Percentiles rank a stretch among this genome's conserved stretches.
phyloP scores from a whole-genome alignment of 2,329 filamentous ascomycete genomes.

The Aspergillus jensenii region DNA sequence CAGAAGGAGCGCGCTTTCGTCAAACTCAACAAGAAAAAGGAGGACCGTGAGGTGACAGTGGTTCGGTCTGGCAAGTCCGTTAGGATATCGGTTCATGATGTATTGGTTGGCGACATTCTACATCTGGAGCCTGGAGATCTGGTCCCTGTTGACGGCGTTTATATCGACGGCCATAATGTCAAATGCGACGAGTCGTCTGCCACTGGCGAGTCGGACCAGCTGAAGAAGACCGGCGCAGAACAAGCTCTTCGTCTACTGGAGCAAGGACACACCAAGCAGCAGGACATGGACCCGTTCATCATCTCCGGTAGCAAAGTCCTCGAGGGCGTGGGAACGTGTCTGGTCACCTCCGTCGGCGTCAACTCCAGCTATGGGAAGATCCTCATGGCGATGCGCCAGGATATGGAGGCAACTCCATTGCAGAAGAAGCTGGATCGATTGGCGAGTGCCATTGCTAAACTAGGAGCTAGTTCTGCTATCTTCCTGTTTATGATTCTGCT shows the following conservation, averaged over 20 bases:
- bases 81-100: slow-evolving; percentile 68
- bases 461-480: slow-evolving; percentile 63
- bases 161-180: slow-evolving; percentile 65
- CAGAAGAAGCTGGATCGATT: slow-evolving; percentile 72
- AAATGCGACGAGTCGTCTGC: slow-evolving; percentile 74
- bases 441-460: slow-evolving; percentile 72
- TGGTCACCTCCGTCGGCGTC: slow-evolving; percentile 71
- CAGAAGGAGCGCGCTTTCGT: slow-evolving; percentile 80
- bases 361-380: slow-evolving; percentile 73
- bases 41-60: slow-evolving; percentile 71
- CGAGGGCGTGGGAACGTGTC: slow-evolving; percentile 73
- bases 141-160: slow-evolving; percentile 70
- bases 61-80: slow-evolving; percentile 69
- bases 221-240: slow-evolving; percentile 65
- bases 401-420: slow-evolving; percentile 71
- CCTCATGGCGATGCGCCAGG: slow-evolving; percentile 71
- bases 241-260: slow-evolving; percentile 67
- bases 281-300: slow-evolving; percentile 67
- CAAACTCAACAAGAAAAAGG: slow-evolving; percentile 77
- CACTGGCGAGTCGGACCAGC: slow-evolving; percentile 72
- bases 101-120: slow-evolving; percentile 73
- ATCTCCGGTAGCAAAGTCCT: slow-evolving; percentile 75
- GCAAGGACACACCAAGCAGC: slow-evolving; percentile 59
- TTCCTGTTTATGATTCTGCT: slow-evolving; percentile 80
- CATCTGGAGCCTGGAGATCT: slow-evolving; percentile 72